Conservation (phyloP, 176 grass and related monocot genomes). For the Aegilops speltoides region DNA sequence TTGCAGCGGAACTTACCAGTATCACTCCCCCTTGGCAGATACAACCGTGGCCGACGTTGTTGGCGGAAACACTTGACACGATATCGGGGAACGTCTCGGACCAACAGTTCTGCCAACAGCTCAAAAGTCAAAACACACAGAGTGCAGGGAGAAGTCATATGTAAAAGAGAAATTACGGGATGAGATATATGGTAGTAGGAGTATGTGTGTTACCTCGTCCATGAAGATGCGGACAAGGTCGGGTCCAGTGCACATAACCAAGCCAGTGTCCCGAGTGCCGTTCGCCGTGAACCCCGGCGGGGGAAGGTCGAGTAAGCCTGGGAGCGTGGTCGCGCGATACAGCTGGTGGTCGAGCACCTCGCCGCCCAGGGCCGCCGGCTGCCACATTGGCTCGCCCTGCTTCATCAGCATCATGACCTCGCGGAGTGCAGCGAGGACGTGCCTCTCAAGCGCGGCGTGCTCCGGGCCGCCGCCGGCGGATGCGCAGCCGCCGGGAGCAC, state of each 20-base stretch:
- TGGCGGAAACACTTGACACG: background rate
- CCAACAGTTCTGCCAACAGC: background rate
- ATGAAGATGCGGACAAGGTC: background rate
- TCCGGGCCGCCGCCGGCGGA: background rate
- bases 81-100: background rate
- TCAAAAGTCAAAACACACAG: background rate
- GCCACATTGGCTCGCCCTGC: conserved; percentile 9
- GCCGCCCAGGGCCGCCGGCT: background rate
- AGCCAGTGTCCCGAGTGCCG: background rate
- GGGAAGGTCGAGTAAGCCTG: background rate
- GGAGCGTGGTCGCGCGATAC: background rate
- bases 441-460: background rate
- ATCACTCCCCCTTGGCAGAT: background rate
- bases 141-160: background rate
- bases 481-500: background rate
- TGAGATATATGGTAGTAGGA: background rate
- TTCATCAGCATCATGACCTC: conserved; percentile 8
- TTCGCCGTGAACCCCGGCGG: background rate
- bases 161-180: background rate
- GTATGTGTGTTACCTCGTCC: background rate
- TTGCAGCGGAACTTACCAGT: background rate
- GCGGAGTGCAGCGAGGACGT: background rate
- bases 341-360: background rate
- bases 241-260: background rate
- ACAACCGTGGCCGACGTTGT: background rate